Conservation (phyloP, 768 basidiomycete genomes). For the Lactarius trivialis region DNA sequence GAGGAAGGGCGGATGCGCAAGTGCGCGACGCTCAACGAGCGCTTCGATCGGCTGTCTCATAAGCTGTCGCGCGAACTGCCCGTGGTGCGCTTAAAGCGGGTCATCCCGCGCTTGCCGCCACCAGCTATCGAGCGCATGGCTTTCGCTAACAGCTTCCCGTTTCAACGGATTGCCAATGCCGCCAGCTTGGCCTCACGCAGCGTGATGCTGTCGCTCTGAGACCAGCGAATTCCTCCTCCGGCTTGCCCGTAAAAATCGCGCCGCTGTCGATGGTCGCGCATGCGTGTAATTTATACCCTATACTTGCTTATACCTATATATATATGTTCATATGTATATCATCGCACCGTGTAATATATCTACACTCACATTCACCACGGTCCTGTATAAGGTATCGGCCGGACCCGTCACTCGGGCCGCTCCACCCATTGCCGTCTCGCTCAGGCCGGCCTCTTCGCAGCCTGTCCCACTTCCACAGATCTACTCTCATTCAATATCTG, state of each 20-base stretch:
- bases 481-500: not conserved
- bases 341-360: no score
- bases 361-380: no score
- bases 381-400: no score
- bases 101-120: not conserved
- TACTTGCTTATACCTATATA: no score
- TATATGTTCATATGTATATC: no score
- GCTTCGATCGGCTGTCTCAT: conserved; percentile 9
- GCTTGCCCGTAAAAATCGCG: not conserved
- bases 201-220: not conserved
- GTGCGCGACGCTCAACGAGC: conserved; percentile 9
- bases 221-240: not conserved
- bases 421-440: no score
- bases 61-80: conserved; percentile 4
- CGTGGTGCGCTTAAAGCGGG: not conserved
- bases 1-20: conserved; percentile 4
- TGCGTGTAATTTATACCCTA: no score
- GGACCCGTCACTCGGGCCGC: no score
- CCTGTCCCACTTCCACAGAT: not conserved
- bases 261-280: no score
- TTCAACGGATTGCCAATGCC: conserved; percentile 6
- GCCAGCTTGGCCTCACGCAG: conserved; percentile 6
- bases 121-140: conserved; percentile 7
- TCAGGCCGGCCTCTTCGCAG: not conserved
- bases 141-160: not conserved